Evolutionary conservation across 192 early-diverging fungal genomes (phyloP), one percentile per base, ranked within the genome.

Genomic region (Backusella sp.): DNA sequence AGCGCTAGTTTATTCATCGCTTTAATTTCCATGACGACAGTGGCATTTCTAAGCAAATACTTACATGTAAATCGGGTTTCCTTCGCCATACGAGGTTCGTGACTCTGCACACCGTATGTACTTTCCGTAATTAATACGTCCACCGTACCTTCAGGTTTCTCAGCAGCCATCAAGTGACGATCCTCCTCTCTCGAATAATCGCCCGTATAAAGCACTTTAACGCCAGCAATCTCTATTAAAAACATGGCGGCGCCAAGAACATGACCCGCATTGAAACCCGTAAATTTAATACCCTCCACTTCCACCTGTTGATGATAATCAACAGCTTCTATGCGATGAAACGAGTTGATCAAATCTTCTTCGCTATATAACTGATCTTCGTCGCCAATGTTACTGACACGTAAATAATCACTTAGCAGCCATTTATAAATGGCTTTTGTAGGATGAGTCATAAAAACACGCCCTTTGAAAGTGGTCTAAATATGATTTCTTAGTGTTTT

Each of bases 171-270:
- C 71, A 99, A 89, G 82, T 99, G 98, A 9, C 98, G 90, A 86
- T 99, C 98, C 83, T 99, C 98, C 84, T 99, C 98, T 49, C 97
- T 93, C 32, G 96, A 98, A 78, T 99, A 99, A 81, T 99, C 98
- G 62, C 98, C 98, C 2, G 98, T 99, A 83, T 99, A 99, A 12
- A 99, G 86, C 26, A 95, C 89, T 77, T 92, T 90, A 32, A 98
- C 91, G 67, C 96, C 93, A 9, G 93, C 93, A 70, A 96, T 94
- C 76, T 96, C 94, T 46, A 96, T 91, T 78, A 95, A 86, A 77
- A 97, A 99, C 98, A 99, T 98, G 36, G 96, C 96, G 0, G 98
- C 98, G 3, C 98, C 98, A 36, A 99, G 88, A 2, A 99, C 98
- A 75, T 99, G 98, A 19, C 98, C 98, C 14, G 98, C 98, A 80